Percentiles rank a stretch among this genome's conserved stretches.
These are phyloP conservation scores for Lichtheimia hyalospora DNA, from an alignment of 371 early-diverging fungal genomes.

Conservation along the genomic window DNA sequence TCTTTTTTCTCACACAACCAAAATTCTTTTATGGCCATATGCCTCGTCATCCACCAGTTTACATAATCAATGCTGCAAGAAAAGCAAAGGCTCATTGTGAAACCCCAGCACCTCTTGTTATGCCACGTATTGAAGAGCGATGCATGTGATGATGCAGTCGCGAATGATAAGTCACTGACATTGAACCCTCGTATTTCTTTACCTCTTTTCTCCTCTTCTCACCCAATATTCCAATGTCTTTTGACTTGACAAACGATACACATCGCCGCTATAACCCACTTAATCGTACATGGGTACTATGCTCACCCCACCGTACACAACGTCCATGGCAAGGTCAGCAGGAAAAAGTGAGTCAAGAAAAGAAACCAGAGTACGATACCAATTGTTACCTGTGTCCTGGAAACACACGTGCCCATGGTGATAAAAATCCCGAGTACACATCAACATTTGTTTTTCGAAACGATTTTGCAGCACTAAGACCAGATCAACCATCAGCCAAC, in stretches of 20 bases:
- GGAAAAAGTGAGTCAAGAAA: slow-evolving; percentile 42
- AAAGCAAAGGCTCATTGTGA: no score
- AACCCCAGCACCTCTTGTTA: no score
- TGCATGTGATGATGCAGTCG: no score
- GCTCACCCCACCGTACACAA: slow-evolving; percentile 92
- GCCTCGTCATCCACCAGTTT: no score
- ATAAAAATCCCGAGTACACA: slow-evolving; percentile 74
- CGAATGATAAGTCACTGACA: no score
- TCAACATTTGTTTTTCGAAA: slow-evolving; percentile 84
- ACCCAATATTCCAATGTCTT: slow-evolving; percentile 2
- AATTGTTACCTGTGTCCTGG: slow-evolving; percentile 85
- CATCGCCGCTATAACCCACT: slow-evolving; percentile 91
- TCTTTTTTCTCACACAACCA: no score
- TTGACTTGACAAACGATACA: slow-evolving; percentile 57
- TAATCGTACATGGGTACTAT: slow-evolving; percentile 85
- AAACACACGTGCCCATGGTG: slow-evolving; percentile 79
- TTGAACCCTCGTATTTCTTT: no score
- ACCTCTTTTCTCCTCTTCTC: no score
- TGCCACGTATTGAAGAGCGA: no score
- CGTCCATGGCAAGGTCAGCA: slow-evolving; percentile 92
- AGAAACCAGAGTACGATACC: slow-evolving; percentile 70
- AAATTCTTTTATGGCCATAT: no score
- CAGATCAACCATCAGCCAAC: slow-evolving; percentile 51
- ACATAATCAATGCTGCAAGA: no score
- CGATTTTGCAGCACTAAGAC: slow-evolving; percentile 85